Base-by-base conservation (phyloP, 768 basidiomycete species). In the Macrolepiota fuliginosa region DNA sequence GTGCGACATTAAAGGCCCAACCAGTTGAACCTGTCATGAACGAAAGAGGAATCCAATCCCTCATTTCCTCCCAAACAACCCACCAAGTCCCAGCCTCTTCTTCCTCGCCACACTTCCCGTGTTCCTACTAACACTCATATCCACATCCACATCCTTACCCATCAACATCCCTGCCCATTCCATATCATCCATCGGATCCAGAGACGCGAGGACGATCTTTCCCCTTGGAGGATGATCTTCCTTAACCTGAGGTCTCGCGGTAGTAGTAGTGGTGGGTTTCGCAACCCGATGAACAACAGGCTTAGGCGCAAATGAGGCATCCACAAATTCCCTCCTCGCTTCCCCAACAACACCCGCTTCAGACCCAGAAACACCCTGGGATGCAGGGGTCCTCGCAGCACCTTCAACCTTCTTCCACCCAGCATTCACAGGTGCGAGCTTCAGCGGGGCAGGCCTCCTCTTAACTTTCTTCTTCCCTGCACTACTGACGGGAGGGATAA, bases 41-140 rank as follows among this genome's bases (percentile, higher is more conserved):
- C n/a, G n/a, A 52, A 61, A 36, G 32, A 37, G n/a, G n/a, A 53
- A 32, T 32, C 22, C 6, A 15, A 36, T 11, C 29, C 24, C 1
- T 61, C 22, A 61, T 35, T 47, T 61, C 59, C 59, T 32, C 29
- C 59, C 59, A 53, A 61, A 61, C n/a, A 61, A 22, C 9, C 40
- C 39, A 46, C 59, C 59, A 47, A 61, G 35, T 45, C 59, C 59
- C 25, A 36, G 22, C 19, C 52, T 42, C 59, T 54, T 61, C 59
- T 54, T 61, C 59, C 39, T 45, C 29, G 29, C 42, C 19, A 54
- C 52, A 47, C 39, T 54, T n/a, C 59, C 51, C 17, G 58, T 32
- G 40, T 10, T 22, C 27, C 40, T 86, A 67, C 82, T 85, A 77
- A 97, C 95, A 73, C 86, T 94, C 74, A 98, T 86, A 67, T 90